A percentile compares a stretch with the other conserved stretches of the same genome.
Evolutionary conservation across 208 protist species (phyloP).

Genomic region (Trypanosomatidae sp.): DNA sequence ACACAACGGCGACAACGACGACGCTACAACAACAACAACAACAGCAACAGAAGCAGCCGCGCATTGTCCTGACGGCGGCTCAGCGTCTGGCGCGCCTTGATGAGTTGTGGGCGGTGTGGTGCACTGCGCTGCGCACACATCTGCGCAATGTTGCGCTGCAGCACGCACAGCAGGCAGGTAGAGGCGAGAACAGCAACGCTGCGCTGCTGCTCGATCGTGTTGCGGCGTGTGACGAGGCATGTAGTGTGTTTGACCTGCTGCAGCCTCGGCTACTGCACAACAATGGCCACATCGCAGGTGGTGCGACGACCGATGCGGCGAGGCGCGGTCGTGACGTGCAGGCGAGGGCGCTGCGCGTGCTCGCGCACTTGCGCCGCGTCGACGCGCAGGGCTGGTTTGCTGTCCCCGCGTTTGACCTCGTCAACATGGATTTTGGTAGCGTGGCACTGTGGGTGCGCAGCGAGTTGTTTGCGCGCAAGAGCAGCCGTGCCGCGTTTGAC

Average conservation of each 20-base stretch:
- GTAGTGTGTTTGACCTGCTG: not conserved
- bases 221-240: not conserved
- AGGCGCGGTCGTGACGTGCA: too few species aligned
- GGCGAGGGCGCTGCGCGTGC: conserved; percentile 16
- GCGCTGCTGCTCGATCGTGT: not conserved
- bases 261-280: too few species aligned
- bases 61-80: not conserved
- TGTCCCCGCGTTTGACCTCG: conserved; percentile 59
- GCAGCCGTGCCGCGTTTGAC: conserved; percentile 41
- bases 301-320: too few species aligned
- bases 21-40: not conserved
- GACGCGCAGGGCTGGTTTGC: conserved; percentile 66
- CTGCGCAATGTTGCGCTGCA: too few species aligned
- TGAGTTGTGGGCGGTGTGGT: too few species aligned
- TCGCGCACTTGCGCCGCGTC: conserved; percentile 22
- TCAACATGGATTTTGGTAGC: conserved; percentile 62
- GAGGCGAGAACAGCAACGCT: too few species aligned
- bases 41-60: not conserved
- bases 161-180: too few species aligned
- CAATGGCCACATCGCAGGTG: too few species aligned
- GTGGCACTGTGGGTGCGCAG: conserved; percentile 39
- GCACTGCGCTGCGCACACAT: too few species aligned
- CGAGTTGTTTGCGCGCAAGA: conserved; percentile 30
- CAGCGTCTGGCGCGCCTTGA: not conserved
- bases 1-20: not conserved